Conservation (phyloP, 164 flowering plant genomes). For the Santalum album region DNA sequence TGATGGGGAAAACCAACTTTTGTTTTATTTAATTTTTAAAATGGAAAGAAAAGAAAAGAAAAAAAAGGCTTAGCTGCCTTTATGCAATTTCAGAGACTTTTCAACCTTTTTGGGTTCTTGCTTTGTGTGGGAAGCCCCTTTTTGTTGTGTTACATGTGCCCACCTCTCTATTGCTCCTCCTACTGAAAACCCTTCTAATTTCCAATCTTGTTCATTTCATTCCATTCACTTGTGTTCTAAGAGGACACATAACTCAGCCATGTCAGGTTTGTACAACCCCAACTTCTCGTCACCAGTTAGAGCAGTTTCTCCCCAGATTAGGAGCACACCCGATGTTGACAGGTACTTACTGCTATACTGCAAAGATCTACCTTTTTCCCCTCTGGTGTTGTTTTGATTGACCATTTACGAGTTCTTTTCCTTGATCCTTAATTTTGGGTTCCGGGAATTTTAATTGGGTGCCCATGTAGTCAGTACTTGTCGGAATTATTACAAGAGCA, state of each 20-base stretch:
- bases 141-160: background rate
- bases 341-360: constrained; percentile 42
- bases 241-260: constrained; percentile 11
- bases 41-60: background rate
- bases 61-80: background rate
- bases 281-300: constrained; percentile 81
- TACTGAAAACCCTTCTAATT: background rate
- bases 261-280: constrained; percentile 80
- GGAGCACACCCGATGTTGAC: constrained; percentile 64
- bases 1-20: too few species aligned
- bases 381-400: too few species aligned
- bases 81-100: background rate
- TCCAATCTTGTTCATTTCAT: background rate
- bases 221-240: background rate
- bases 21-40: background rate
- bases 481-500: constrained; percentile 84
- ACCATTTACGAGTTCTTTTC: too few species aligned
- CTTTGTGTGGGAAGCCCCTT: background rate
- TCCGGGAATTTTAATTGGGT: background rate
- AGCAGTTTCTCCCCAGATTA: constrained; percentile 87
- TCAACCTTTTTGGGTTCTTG: background rate
- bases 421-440: background rate
- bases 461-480: constrained; percentile 74
- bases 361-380: too few species aligned
- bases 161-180: too few species aligned